Evolutionary conservation across 495 filamentous ascomycete genomes (phyloP).

Genomic region (Penicillium maclennaniae): DNA sequence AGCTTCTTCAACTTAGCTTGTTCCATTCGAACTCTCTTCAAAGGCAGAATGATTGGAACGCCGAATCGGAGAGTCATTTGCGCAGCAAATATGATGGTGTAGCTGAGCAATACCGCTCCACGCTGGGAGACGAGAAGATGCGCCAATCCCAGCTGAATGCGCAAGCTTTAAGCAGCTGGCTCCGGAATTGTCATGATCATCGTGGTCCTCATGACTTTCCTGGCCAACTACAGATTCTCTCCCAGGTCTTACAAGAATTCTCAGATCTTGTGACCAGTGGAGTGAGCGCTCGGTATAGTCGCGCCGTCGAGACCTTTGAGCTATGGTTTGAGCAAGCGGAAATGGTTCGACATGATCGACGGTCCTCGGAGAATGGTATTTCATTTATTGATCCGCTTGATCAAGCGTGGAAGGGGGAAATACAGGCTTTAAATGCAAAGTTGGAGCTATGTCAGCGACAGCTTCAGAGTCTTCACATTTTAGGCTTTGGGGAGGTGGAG

Average conservation of each 20-base stretch:
- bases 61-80: slow-evolving; percentile 30
- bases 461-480: slow-evolving; percentile 36
- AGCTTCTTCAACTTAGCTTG: slow-evolving; percentile 69
- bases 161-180: slow-evolving; percentile 39
- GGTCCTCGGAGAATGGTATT: slow-evolving; percentile 10
- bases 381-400: slow-evolving; percentile 42
- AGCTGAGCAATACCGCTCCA: slow-evolving; percentile 29
- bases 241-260: slow-evolving; percentile 41
- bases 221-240: slow-evolving; percentile 43
- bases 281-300: slow-evolving; percentile 31
- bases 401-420: slow-evolving; percentile 41
- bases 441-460: slow-evolving; percentile 39
- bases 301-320: slow-evolving; percentile 36
- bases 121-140: slow-evolving; percentile 33
- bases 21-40: slow-evolving; percentile 51
- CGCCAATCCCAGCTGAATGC: slow-evolving; percentile 40
- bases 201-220: slow-evolving; percentile 29
- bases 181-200: slow-evolving; percentile 29
- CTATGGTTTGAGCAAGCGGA: slow-evolving; percentile 41
- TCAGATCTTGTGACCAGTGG: slow-evolving; percentile 26
- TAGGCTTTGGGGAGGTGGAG: slow-evolving; percentile 33
- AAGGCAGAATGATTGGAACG: slow-evolving; percentile 34
- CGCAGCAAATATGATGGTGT: slow-evolving; percentile 40
- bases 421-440: slow-evolving; percentile 32
- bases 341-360: slow-evolving; percentile 28